Base-by-base conservation (phyloP, 805 yeast genomes). In the Suhomyces vadensis region DNA sequence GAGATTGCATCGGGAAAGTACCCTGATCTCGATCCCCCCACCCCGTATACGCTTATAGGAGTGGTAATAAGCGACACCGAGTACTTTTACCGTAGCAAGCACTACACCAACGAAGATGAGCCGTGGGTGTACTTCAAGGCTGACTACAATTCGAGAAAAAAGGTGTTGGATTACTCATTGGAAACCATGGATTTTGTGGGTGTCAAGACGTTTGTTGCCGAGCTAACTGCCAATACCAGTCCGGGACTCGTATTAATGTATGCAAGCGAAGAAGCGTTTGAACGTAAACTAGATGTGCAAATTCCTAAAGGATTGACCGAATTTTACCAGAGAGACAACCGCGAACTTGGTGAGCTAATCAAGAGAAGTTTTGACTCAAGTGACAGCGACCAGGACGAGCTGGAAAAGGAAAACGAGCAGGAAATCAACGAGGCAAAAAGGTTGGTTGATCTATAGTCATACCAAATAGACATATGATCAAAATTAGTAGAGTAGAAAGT, bases 21-120 rank as follows among this genome's bases (percentile, higher is more conserved):
- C 9, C 38, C 27, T 9, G 2, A 2, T 7, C 14, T 22, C 1
- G 29, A 14, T 8, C 5, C 25, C 7, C 57, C 61, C 17, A 44
- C 49, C 6, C 50, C 53, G 19, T 70, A 67, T 47, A 31, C 41
- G 2, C 56, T 69, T 10, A 46, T 60, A 0, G 69, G 71, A 1
- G 61, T 68, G 14, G 55, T 69, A 13, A 33, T 66, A n/a, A 56
- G 61, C 3, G 72, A 63, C 26, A 31, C 50, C 6, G 60, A 60
- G 31, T 71, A 61, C 48, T 63, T 55, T 37, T 64, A 61, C 49
- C 53, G 51, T 26, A 43, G 50, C 39, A 50, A 51, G 43, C 35
- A 41, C 14, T 13, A 43, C 17, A 42, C 27, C 3, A 38, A 42
- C 5, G 44, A 43, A 2, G 53, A 43, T 20, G 55, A 53, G 23